Evolutionary conservation across 1,139 yeast species (phyloP).

Genomic region (Pichia kudriavzevii): DNA sequence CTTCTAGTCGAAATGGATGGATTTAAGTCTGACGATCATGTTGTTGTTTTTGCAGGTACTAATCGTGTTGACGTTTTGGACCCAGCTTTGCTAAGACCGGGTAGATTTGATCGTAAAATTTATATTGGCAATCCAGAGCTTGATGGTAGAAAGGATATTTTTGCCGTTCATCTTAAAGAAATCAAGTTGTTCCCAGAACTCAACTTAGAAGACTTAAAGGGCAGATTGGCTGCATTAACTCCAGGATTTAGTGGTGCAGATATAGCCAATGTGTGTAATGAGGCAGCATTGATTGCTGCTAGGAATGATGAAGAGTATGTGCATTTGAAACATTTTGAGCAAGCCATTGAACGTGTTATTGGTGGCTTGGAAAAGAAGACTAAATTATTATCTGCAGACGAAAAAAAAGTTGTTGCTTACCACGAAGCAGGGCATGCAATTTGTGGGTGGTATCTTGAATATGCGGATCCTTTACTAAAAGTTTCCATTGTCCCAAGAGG

Average conservation of each 20-base stretch:
- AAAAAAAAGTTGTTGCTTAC: slow-evolving; percentile 84
- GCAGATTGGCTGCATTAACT: slow-evolving; percentile 87
- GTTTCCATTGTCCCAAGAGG: slow-evolving; percentile 97
- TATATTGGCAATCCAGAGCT: slow-evolving; percentile 87
- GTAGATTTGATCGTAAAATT: slow-evolving; percentile 92
- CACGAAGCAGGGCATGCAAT: slow-evolving; percentile 99
- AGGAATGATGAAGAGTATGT: slow-evolving; percentile 67
- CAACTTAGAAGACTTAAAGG: slow-evolving; percentile 51
- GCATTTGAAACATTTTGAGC: slow-evolving; percentile 74
- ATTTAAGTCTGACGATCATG: slow-evolving; percentile 81
- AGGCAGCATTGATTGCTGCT: slow-evolving; percentile 95
- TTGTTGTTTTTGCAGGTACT: slow-evolving; percentile 95
- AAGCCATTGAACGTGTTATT: slow-evolving; percentile 93
- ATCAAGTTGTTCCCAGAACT: slow-evolving; percentile 44
- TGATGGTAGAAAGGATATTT: slow-evolving; percentile 88
- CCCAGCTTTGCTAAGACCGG: slow-evolving; percentile 90
- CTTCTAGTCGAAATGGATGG: slow-evolving; percentile 98
- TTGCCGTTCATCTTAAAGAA: slow-evolving; percentile 71
- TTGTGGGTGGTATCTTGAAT: slow-evolving; percentile 90
- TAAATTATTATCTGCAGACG: slow-evolving; percentile 72
- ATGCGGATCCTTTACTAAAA: slow-evolving; percentile 88
- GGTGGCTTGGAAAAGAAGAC: slow-evolving; percentile 94
- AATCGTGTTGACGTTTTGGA: slow-evolving; percentile 92
- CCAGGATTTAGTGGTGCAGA: slow-evolving; percentile 99
- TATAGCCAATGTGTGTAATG: slow-evolving; percentile 94